Conservation (phyloP, 805 yeast genomes). For the Suhomyces xylopsoci region DNA sequence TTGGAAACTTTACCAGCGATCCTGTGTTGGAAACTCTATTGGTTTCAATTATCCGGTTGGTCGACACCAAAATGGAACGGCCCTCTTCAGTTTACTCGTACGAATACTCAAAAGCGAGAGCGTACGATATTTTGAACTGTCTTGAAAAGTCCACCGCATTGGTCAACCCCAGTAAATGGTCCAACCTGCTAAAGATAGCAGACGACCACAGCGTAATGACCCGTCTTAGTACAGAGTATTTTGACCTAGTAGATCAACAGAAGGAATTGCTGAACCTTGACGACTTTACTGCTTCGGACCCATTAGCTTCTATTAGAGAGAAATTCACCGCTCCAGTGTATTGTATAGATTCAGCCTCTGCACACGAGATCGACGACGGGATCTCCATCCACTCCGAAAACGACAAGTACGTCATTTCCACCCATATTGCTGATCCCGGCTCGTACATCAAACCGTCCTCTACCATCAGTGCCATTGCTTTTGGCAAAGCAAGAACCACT, state of each 20-base stretch:
- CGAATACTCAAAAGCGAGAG: slow-evolving; percentile 52
- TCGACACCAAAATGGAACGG: slow-evolving; percentile 15
- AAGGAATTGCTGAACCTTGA: no score
- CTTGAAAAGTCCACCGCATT: slow-evolving; percentile 27
- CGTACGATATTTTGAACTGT: slow-evolving; percentile 44
- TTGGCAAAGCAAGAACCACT: slow-evolving; percentile 58
- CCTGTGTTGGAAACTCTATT: slow-evolving; percentile 45
- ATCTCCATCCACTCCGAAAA: slow-evolving; percentile 51
- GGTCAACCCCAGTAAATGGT: slow-evolving; percentile 54
- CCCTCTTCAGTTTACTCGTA: slow-evolving; percentile 11
- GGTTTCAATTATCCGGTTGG: slow-evolving; percentile 27
- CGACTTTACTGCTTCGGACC: slow-evolving; percentile 30
- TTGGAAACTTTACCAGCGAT: slow-evolving; percentile 50
- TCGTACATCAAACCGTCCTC: slow-evolving; percentile 51
- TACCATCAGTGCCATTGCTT: slow-evolving; percentile 52
- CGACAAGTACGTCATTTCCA: slow-evolving; percentile 44
- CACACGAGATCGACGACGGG: slow-evolving; percentile 95
- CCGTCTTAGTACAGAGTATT: slow-evolving; percentile 43
- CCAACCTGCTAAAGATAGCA: slow-evolving; percentile 46
- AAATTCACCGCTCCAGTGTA: slow-evolving; percentile 54
- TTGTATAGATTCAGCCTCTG: slow-evolving; percentile 78
- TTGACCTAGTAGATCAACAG: slow-evolving; percentile 15
- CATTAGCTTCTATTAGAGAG: slow-evolving; percentile 28
- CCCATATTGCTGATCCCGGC: slow-evolving; percentile 88
- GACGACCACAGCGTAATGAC: slow-evolving; percentile 41